A percentile compares a stretch with the other conserved stretches of the same genome.
Evolutionary conservation across 306 rosid species (phyloP).

Genomic region (peach (Prunus persica)): DNA sequence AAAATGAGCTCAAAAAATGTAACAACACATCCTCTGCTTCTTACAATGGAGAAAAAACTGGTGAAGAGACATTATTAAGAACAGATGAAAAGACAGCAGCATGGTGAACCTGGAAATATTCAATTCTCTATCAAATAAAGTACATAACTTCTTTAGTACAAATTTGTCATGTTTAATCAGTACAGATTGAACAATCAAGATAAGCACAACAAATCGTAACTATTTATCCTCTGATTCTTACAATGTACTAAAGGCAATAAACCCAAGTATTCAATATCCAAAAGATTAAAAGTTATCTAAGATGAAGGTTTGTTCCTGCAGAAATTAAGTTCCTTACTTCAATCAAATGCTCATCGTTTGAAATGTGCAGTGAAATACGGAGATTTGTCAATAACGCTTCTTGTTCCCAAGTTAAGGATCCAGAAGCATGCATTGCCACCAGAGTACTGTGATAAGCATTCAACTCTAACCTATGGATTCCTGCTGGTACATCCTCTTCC

Average conservation of each 20-base stretch:
- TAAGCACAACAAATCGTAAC: neutral
- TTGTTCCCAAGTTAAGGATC: conserved; percentile 91
- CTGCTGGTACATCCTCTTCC: conserved; percentile 38
- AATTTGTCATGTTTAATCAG: conserved; percentile 1
- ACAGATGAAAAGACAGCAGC: neutral
- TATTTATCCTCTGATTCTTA: conserved; percentile 20
- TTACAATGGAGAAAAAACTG: neutral
- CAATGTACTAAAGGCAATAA: conserved; percentile 7
- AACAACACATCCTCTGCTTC: neutral
- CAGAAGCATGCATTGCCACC: conserved; percentile 70
- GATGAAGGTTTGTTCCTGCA: conserved; percentile 26
- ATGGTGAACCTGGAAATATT: conserved; percentile 10
- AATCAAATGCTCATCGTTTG: conserved; percentile 82
- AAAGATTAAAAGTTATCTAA: conserved; percentile 21
- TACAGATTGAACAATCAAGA: conserved; percentile 17
- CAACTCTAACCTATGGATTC: conserved; percentile 76
- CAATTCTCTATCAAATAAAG: conserved; percentile 2
- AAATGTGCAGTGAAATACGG: conserved; percentile 75
- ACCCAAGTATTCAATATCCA: conserved; percentile 3
- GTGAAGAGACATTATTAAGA: too few relatives aligned
- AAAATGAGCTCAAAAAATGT: neutral
- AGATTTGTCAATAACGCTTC: conserved; percentile 78
- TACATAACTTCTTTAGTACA: conserved; percentile 9
- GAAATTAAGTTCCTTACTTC: conserved; percentile 50
- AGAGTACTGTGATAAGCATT: conserved; percentile 59